phyloP scores from a whole-genome alignment of 257 asterid genomes.

The Solanum arcanum region DNA sequence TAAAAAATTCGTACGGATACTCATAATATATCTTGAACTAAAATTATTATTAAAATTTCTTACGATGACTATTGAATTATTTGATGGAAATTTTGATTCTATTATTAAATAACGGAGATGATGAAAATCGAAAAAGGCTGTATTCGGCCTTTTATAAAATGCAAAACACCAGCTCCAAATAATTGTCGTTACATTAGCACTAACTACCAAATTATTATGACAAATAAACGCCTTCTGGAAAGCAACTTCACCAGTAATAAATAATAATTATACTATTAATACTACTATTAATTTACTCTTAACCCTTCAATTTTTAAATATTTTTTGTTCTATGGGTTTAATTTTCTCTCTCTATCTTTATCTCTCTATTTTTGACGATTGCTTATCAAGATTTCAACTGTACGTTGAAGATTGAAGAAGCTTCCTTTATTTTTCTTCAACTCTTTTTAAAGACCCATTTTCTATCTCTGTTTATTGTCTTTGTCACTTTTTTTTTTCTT shows the following conservation, averaged over 20 bases:
- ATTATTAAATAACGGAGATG: fast-evolving
- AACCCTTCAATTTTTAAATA: not conserved
- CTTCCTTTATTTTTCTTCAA: not conserved
- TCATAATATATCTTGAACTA: too few species aligned
- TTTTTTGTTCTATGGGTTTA: not conserved
- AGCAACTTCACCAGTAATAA: not conserved
- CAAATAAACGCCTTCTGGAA: not conserved
- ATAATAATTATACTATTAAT: not conserved
- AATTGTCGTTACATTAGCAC: not conserved
- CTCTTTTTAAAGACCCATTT: conserved; percentile 17
- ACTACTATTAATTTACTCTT: not conserved
- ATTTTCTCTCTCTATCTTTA: not conserved
- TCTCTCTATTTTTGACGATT: not conserved
- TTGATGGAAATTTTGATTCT: not conserved
- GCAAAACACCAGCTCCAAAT: not conserved
- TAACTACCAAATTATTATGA: not conserved
- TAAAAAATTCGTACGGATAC: not conserved
- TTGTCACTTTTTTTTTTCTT: not conserved
- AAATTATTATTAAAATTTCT: not conserved
- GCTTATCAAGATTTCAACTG: conserved; percentile 38
- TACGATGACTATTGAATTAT: not conserved
- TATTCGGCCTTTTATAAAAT: conserved; percentile 10
- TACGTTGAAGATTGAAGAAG: conserved; percentile 14
- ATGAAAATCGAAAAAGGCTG: conserved; percentile 17
- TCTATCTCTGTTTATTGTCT: not conserved